Evolutionary conservation across 1,139 yeast species (phyloP), one percentile per base, ranked within the genome.

Genomic region (Protomyces pachydermus): DNA sequence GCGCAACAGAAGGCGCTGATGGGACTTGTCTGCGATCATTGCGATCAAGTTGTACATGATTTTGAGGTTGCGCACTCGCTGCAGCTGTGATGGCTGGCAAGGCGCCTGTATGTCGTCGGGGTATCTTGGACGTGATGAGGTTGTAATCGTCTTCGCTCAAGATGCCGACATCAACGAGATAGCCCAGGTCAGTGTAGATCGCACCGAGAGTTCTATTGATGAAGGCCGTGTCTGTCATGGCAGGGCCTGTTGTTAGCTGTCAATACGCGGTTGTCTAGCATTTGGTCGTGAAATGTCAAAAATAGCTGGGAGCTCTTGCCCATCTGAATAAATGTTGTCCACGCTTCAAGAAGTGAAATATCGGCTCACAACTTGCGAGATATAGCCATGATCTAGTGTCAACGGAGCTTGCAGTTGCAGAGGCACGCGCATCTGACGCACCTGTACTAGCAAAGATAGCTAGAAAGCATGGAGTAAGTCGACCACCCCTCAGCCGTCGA

Each of bases 131-230:
- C 62, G 77, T 69, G 34, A 90, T 77, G 66, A 83, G 81, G 25
- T 83, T 76, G 71, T 75, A 86, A 65, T 86, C 81, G 2, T 76
- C 80, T 48, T 82, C 82, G 34, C 86, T 80, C 65, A 91, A 84
- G 60, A 89, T 95, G 55, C 86, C 85, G 0, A 95, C 86, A 70
- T 89, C 96, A 62, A 77, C 78, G 62, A 91, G 79, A 73, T 90
- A 90, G 74, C 89, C 96, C 61, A 91, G 81, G 73, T 91, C 88
- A 1, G 62, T 58, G 35, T 58, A 58, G 51, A 58, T 45, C 8
- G 42, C 52, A 18, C 62, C 62, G 18, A 58, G 34, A 1, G 62
- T 58, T 42, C 48, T 18, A 42, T 42, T 42, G 48, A 42, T 42
- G 48, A 42, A 42, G 48, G 48, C 23, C 20, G 23, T 42, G 48